Evolutionary conservation across 768 basidiomycete genomes (phyloP), one percentile per base, ranked within the genome.

Genomic region (Cyathus striatus): DNA sequence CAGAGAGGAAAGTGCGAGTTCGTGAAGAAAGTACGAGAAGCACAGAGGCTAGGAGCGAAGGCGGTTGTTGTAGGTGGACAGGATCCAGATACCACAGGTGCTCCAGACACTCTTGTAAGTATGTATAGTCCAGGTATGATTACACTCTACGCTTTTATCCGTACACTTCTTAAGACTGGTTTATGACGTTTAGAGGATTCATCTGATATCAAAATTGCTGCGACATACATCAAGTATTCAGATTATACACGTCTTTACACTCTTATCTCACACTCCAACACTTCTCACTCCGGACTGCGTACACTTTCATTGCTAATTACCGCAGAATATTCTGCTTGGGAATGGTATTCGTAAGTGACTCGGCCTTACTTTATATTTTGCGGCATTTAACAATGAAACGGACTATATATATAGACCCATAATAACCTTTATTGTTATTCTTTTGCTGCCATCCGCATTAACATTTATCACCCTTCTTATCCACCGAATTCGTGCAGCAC

Each of bases 41-140:
- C 83, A 5, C 76, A 81, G 56, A 59, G 72, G 34, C 66, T 90
- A 17, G 93, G 93, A 7, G 93, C 94, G 4, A 78, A 70, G 52
- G 95, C 84, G 3, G 83, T 96, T 36, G 82, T 98, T n/a, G 90
- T 98, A 6, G 95, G 94, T 26, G 94, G 94, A 25, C 75, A 83
- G 50, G 70, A 83, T 52, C 82, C 83, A 16, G 77, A 73, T 16
- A 55, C 73, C 44, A 75, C 72, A 25, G 88, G 81, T 5, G 75
- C 76, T 49, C 78, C 91, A 25, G 84, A 92, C 56, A 73, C 78
- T 21, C 70, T 96, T 47, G 75, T 93, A 41, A 91, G 87, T 53
- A 94, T 96, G 90, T 96, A 88, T 65, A 89, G 86, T 60, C 88
- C 87, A 63, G 86, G 93, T 88, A 38, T 41, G 74, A 56, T 46